A percentile compares a stretch with the other conserved stretches of the same genome.
Conservation (phyloP, 768 basidiomycete genomes). For the Boletellus emodensis region DNA sequence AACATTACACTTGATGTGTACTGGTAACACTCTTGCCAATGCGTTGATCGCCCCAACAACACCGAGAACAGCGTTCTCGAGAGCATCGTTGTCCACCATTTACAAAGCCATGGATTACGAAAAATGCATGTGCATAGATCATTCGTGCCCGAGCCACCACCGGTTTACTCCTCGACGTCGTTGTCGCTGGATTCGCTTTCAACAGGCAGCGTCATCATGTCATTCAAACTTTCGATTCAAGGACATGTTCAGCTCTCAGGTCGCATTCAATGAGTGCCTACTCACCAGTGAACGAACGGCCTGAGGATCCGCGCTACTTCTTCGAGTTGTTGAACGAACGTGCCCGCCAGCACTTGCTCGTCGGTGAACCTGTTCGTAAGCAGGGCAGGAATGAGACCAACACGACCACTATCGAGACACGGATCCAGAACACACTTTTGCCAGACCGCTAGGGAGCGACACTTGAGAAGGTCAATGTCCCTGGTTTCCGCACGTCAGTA, state of each 20-base stretch:
- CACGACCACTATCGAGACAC: neutral
- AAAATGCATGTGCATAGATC: slow-evolving; percentile 7
- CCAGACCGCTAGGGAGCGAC: slow-evolving; percentile 70
- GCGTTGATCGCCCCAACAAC: slow-evolving; percentile 17
- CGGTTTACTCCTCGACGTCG: slow-evolving; percentile 6
- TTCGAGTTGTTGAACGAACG: slow-evolving; percentile 63
- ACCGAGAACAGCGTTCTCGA: neutral
- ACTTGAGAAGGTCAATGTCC: slow-evolving; percentile 90
- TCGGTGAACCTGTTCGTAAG: slow-evolving; percentile 58
- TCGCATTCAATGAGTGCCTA: neutral
- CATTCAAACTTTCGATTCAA: slow-evolving; percentile 50
- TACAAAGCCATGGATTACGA: neutral
- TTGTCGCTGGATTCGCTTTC: slow-evolving; percentile 15
- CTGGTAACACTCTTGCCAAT: slow-evolving; percentile 6
- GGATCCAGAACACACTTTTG: slow-evolving; percentile 43
- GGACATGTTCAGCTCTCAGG: neutral
- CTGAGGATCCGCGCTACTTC: slow-evolving; percentile 51
- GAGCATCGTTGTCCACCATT: neutral
- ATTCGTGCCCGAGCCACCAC: neutral
- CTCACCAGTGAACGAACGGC: slow-evolving; percentile 80
- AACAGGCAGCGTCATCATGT: slow-evolving; percentile 58
- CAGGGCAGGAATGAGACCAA: slow-evolving; percentile 14
- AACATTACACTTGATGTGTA: neutral
- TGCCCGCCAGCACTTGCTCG: slow-evolving; percentile 57
- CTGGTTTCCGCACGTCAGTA: slow-evolving; percentile 31